Conservation (phyloP, 2,329 filamentous ascomycete species). For the Colletotrichum abscissum region DNA sequence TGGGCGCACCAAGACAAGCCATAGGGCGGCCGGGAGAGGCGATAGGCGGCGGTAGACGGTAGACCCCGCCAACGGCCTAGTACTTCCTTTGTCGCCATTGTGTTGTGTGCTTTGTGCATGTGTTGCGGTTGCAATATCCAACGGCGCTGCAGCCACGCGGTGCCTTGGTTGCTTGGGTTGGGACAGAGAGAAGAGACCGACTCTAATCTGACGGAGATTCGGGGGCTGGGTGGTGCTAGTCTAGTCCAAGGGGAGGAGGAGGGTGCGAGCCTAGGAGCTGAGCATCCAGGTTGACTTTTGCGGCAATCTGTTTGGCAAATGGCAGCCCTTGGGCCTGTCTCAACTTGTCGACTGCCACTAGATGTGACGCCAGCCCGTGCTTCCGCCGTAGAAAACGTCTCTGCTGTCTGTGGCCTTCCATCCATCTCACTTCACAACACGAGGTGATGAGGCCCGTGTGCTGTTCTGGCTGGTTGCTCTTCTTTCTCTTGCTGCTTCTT, state of each 20-base stretch:
- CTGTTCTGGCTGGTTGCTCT: background rate
- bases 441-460: constrained; percentile 23
- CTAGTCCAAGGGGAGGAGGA: background rate
- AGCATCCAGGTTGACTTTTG: background rate
- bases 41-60: background rate
- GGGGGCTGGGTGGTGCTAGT: background rate
- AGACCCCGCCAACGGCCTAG: constrained; percentile 21
- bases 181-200: background rate
- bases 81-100: constrained; percentile 22
- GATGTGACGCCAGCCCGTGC: constrained; percentile 34
- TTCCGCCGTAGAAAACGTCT: constrained; percentile 28
- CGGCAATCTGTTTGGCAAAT: background rate
- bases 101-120: constrained; percentile 21
- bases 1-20: constrained; percentile 27
- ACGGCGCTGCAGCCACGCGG: constrained; percentile 32
- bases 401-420: constrained; percentile 10
- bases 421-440: constrained; percentile 28
- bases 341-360: constrained; percentile 17
- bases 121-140: constrained; percentile 23
- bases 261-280: constrained; percentile 2
- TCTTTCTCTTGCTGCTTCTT: background rate
- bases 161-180: background rate
- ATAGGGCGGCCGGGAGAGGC: constrained; percentile 18
- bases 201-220: constrained; percentile 14
- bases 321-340: constrained; percentile 23